Percentiles rank a stretch among this genome's conserved stretches.
Conservation (phyloP, 148 eudicot genomes). For the Camellia sinensis region DNA sequence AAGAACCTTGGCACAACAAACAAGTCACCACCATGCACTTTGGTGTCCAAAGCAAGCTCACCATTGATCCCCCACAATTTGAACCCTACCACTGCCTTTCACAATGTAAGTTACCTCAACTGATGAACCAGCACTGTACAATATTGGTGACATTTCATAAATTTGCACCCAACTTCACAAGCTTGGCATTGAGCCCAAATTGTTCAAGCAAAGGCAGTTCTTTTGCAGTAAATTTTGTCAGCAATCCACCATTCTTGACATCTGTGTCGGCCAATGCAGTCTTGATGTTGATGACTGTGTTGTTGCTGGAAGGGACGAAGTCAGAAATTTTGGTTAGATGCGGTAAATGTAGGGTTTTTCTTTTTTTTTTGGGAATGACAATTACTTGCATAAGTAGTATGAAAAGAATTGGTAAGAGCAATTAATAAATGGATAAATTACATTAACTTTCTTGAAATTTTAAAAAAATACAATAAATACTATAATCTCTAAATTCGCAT, state of each 20-base stretch:
- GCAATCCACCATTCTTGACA: conserved; percentile 16
- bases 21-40: conserved; percentile 31
- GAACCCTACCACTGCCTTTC: conserved; percentile 43
- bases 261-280: background rate
- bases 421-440: too few species aligned
- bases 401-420: too few species aligned
- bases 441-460: too few species aligned
- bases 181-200: conserved; percentile 24
- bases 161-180: conserved; percentile 27
- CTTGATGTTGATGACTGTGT: background rate
- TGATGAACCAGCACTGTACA: conserved; percentile 28
- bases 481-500: too few species aligned
- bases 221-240: conserved; percentile 4
- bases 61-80: conserved; percentile 37
- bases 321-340: too few species aligned
- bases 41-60: conserved; percentile 18
- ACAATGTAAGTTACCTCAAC: conserved; percentile 31
- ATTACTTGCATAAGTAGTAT: too few species aligned
- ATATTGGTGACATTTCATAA: conserved; percentile 27
- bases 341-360: too few species aligned
- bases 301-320: background rate
- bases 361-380: too few species aligned
- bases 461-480: too few species aligned
- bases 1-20: conserved; percentile 44
- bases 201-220: conserved; percentile 13